phyloP scores from a whole-genome alignment of 2,329 filamentous ascomycete genomes.

The Penicillium concentricum region DNA sequence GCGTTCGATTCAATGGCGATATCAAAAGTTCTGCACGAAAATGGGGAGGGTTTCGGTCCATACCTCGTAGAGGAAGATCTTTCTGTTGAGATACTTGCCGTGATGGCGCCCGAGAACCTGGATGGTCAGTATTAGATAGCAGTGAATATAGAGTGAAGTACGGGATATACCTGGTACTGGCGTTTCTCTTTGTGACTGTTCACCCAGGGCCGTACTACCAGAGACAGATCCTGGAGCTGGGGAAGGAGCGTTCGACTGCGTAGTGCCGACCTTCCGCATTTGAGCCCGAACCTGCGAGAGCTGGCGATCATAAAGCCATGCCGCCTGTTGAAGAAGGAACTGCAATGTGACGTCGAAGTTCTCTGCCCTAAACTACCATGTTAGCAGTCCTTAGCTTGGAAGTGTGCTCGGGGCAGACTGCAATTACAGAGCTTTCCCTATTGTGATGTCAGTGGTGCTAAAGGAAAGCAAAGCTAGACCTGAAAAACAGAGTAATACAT shows the following conservation, averaged over 20 bases:
- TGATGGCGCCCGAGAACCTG: conserved; percentile 42
- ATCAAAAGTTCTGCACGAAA: neutral
- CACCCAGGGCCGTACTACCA: conserved; percentile 41
- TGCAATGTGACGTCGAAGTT: conserved; percentile 81
- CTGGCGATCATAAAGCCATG: conserved; percentile 89
- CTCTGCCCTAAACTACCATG: conserved; percentile 55
- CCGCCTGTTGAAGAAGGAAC: conserved; percentile 89
- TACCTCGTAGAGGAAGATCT: conserved; percentile 33
- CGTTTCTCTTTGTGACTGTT: conserved; percentile 34
- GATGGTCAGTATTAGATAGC: neutral
- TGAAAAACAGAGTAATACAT: conserved; percentile 31
- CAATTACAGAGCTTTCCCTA: conserved; percentile 73
- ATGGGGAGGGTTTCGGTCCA: neutral
- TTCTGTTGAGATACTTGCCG: conserved; percentile 39
- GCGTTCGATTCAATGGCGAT: neutral
- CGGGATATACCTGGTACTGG: conserved; percentile 31
- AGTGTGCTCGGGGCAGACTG: neutral
- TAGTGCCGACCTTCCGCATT: conserved; percentile 65
- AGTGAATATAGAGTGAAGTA: neutral
- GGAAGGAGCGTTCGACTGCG: conserved; percentile 44
- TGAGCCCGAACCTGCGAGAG: conserved; percentile 86
- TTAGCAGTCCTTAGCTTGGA: conserved; percentile 1
- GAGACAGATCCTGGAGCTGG: conserved; percentile 44
- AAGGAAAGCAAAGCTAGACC: neutral
- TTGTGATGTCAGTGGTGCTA: conserved; percentile 20